These are phyloP conservation scores for Russula brevipes DNA, from an alignment of 768 basidiomycete genomes.

Conservation along the genomic window DNA sequence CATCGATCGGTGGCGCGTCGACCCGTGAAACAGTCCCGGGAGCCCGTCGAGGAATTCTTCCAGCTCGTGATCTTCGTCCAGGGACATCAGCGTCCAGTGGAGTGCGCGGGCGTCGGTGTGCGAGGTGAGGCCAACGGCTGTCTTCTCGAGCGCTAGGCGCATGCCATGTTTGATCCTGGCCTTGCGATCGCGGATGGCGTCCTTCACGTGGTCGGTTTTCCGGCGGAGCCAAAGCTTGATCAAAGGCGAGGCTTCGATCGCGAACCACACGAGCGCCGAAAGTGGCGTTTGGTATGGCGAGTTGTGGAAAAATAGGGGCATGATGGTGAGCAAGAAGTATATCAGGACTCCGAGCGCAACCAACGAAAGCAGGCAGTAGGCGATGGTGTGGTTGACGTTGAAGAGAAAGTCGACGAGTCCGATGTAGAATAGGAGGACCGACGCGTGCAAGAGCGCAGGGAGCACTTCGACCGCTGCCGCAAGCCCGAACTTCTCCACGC, in stretches of 20 bases:
- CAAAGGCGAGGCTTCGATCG: background rate
- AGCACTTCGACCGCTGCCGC: conserved; percentile 21
- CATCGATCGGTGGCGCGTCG: background rate
- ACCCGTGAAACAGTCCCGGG: conserved; percentile 7
- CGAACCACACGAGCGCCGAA: conserved; percentile 9
- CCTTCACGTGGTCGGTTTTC: background rate
- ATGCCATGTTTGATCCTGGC: conserved; percentile 5
- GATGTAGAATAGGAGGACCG: conserved; percentile 20
- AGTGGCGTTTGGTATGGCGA: conserved; percentile 23
- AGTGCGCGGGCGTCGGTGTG: conserved; percentile 2
- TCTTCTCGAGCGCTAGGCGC: conserved; percentile 9
- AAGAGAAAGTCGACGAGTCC: conserved; percentile 22
- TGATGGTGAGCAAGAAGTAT: conserved; percentile 15
- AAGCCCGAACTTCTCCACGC: conserved; percentile 13
- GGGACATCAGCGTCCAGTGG: conserved; percentile 7
- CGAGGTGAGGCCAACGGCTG: background rate
- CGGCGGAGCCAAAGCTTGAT: conserved; percentile 6
- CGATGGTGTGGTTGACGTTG: conserved; percentile 13
- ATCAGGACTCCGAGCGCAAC: background rate
- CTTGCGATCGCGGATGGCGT: background rate
- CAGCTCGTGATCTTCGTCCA: conserved; percentile 17
- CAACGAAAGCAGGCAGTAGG: background rate
- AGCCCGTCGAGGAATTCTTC: conserved; percentile 16
- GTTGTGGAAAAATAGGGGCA: conserved; percentile 13
- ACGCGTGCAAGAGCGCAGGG: conserved; percentile 20